Evolutionary conservation across 2,329 filamentous ascomycete species (phyloP), one percentile per base, ranked within the genome.

Genomic region (Alternaria atra): DNA sequence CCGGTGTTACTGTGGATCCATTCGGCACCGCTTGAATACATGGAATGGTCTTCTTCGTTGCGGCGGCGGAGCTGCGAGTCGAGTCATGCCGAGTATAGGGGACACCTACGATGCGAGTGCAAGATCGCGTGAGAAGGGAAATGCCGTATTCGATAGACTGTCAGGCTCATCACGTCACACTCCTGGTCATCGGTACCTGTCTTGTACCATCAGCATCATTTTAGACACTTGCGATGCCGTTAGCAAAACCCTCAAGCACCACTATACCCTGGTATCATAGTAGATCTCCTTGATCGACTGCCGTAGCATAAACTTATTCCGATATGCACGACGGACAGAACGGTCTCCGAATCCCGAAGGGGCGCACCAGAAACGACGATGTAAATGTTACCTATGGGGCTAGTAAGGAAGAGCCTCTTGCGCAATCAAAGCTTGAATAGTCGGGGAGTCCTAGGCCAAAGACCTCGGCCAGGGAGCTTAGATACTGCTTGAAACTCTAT

Each of bases 391-490:
- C 32, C 46, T 12, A 32, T 34, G 20, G 32, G n/a, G 46, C 32
- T 23, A 17, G 46, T 48, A 48, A 35, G 30, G 30, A 34, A 35
- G 30, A 48, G 46, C 30, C 46, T 50, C 32, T 35, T 50, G 46
- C 46, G 46, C 32, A 50, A 50, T 50, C 37, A 50, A 35, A 37
- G 46, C 46, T 50, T 37, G 32, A 50, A 23, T 27, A 27, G 46
- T 50, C 46, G 46, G 46, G 32, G 12, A 50, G 46, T 50, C 46
- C 46, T 50, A 37, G 46, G 46, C 46, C 30, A 50, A 50, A 50
- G 30, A n/a, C 20, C 30, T 50, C 30, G 46, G 32, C 34, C 32
- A 35, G 30, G 12, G 9, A 50, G 46, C 32, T 35, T 15, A 25
- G 30, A 15, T 50, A 17, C 20, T 15, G 34, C 30, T 9, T 12